Evolutionary conservation across 306 rosid genomes (phyloP).

Genomic region (Nissolia schottii): DNA sequence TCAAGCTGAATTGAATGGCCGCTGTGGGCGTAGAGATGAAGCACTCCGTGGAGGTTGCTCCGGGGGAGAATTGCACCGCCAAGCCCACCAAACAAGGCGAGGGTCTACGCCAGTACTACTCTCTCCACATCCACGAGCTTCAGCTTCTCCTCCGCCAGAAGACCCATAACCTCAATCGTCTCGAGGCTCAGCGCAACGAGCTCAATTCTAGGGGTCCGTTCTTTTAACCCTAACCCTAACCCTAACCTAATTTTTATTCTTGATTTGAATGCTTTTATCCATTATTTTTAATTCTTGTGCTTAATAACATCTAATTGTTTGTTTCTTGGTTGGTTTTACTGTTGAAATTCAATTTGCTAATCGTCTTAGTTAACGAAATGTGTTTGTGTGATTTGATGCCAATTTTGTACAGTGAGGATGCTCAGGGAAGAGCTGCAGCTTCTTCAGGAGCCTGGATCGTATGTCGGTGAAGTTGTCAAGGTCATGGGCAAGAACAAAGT

Average conservation of each 20-base stretch:
- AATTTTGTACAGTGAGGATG: slow-evolving; percentile 75
- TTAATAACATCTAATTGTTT: neutral
- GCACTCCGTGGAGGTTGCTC: slow-evolving; percentile 30
- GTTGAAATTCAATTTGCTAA: neutral
- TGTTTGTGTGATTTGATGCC: neutral
- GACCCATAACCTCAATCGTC: slow-evolving; percentile 94
- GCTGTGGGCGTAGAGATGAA: slow-evolving; percentile 52
- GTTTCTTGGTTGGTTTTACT: neutral
- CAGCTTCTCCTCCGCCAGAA: slow-evolving; percentile 92
- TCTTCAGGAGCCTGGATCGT: slow-evolving; percentile 98
- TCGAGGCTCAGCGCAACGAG: slow-evolving; percentile 95
- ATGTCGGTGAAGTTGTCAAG: slow-evolving; percentile 96
- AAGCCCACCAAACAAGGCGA: slow-evolving; percentile 73
- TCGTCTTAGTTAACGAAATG: neutral
- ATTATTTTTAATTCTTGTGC: neutral
- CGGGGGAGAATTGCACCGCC: slow-evolving; percentile 74
- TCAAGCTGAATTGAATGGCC: slow-evolving; percentile 36
- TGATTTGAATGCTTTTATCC: neutral
- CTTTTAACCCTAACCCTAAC: slow-evolving; percentile 11
- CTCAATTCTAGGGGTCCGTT: slow-evolving; percentile 76
- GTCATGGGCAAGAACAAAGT: slow-evolving; percentile 99
- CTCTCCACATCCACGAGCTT: slow-evolving; percentile 81
- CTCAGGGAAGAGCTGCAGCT: slow-evolving; percentile 94
- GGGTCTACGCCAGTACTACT: slow-evolving; percentile 91
- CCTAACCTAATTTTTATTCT: neutral